Conservation (phyloP, 345 rosid species). For the Euphorbia lathyris region DNA sequence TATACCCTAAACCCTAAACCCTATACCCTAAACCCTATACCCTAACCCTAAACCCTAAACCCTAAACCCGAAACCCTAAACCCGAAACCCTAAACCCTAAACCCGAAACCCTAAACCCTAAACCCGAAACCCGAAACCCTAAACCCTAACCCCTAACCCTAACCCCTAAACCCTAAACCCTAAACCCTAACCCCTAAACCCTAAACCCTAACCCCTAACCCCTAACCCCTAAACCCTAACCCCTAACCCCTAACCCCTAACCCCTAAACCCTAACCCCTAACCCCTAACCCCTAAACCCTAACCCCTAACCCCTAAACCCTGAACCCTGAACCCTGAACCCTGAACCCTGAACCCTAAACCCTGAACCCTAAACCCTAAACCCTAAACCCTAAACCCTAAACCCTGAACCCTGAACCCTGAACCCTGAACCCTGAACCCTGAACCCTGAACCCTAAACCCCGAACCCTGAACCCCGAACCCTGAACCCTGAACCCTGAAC, state of each 20-base stretch:
- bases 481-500: conserved; percentile 21
- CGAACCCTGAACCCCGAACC: conserved; percentile 19
- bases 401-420: conserved; percentile 16
- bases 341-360: conserved; percentile 18
- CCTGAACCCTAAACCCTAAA: conserved; percentile 19
- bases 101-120: conserved; percentile 18
- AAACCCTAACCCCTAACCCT: conserved; percentile 12
- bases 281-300: conserved; percentile 24
- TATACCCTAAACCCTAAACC: conserved; percentile 7
- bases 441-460: conserved; percentile 19
- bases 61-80: conserved; percentile 23
- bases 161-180: conserved; percentile 17
- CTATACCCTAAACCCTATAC: conserved; percentile 20
- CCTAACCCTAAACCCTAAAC: conserved; percentile 19
- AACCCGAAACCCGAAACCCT: conserved; percentile 19
- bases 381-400: conserved; percentile 15
- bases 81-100: conserved; percentile 14
- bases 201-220: conserved; percentile 15
- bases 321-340: conserved; percentile 17
- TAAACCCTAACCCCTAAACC: conserved; percentile 15
- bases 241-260: conserved; percentile 17
- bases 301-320: conserved; percentile 20
- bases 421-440: conserved; percentile 19
- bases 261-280: conserved; percentile 23
- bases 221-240: conserved; percentile 23